Conservation (phyloP, 768 basidiomycete species). For the Tricholoma sp. region DNA sequence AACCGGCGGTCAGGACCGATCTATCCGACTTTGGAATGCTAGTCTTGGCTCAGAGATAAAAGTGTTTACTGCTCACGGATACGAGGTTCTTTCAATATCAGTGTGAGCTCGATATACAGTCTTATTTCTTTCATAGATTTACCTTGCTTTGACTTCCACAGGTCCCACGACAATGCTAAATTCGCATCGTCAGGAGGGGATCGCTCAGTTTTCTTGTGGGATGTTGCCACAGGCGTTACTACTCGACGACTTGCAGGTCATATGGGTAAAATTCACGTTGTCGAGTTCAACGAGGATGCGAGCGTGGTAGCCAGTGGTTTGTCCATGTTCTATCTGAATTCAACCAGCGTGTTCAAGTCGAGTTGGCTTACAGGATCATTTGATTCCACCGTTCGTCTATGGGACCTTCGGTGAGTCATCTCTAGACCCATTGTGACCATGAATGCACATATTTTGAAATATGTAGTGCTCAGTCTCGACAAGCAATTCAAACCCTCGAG, state of each 20-base stretch:
- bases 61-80: conserved; percentile 85
- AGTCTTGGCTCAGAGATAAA: conserved; percentile 86
- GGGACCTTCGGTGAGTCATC: conserved; percentile 79
- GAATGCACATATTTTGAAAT: not conserved
- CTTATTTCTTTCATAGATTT: not conserved
- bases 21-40: conserved; percentile 90
- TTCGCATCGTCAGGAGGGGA: conserved; percentile 95
- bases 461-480: conserved; percentile 65
- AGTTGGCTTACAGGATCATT: conserved; percentile 64
- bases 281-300: conserved; percentile 87
- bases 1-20: conserved; percentile 91
- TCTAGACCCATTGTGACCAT: not conserved
- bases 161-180: conserved; percentile 88
- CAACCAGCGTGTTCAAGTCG: not conserved
- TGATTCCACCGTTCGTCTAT: conserved; percentile 85
- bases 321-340: conserved; percentile 8
- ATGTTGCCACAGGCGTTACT: conserved; percentile 84
- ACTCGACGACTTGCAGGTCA: conserved; percentile 84
- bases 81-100: conserved; percentile 87
- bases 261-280: conserved; percentile 83
- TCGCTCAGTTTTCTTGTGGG: conserved; percentile 91
- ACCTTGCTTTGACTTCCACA: conserved; percentile 22
- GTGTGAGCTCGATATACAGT: conserved; percentile 52
- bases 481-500: conserved; percentile 86
- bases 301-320: conserved; percentile 84